Evolutionary conservation across 2,329 filamentous ascomycete species (phyloP).

Genomic region (Botryosphaeria dothidea): DNA sequence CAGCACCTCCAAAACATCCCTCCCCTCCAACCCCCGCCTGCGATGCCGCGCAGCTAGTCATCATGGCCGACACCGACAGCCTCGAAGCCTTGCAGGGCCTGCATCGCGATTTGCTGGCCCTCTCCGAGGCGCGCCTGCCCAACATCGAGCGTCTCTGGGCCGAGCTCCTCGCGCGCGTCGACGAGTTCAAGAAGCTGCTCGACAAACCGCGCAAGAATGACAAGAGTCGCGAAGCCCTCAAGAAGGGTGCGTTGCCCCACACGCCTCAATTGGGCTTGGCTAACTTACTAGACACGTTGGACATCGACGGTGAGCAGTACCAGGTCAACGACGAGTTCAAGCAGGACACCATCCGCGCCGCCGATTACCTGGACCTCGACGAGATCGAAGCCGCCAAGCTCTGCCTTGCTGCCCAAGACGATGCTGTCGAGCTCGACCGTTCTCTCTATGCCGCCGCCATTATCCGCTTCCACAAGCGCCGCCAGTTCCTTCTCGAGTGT

Average conservation of each 20-base stretch:
- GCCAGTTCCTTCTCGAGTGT: constrained; percentile 80
- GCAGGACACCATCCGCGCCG: constrained; percentile 75
- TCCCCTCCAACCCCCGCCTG: constrained; percentile 6
- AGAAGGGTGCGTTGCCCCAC: constrained; percentile 57
- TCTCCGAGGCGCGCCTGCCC: constrained; percentile 70
- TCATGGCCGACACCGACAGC: constrained; percentile 72
- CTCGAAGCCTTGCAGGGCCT: constrained; percentile 80
- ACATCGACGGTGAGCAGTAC: constrained; percentile 71
- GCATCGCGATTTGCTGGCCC: constrained; percentile 78
- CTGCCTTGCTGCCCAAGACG: constrained; percentile 71
- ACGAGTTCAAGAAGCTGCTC: constrained; percentile 70
- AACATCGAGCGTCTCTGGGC: constrained; percentile 68
- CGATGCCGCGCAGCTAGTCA: constrained; percentile 17
- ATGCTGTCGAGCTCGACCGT: constrained; percentile 68
- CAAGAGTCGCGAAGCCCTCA: constrained; percentile 69
- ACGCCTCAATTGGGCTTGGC: background rate
- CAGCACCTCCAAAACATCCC: constrained; percentile 11
- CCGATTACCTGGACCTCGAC: constrained; percentile 87
- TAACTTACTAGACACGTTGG: constrained; percentile 67
- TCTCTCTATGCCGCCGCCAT: constrained; percentile 76
- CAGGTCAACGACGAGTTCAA: constrained; percentile 84
- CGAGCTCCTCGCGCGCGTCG: constrained; percentile 66
- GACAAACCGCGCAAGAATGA: constrained; percentile 75
- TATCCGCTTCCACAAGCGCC: constrained; percentile 83
- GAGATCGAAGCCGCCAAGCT: constrained; percentile 81